Percentiles rank a stretch among this genome's conserved stretches.
These are phyloP conservation scores for Cyamopsis tetragonoloba DNA, from an alignment of 306 rosid species.

Conservation along the genomic window DNA sequence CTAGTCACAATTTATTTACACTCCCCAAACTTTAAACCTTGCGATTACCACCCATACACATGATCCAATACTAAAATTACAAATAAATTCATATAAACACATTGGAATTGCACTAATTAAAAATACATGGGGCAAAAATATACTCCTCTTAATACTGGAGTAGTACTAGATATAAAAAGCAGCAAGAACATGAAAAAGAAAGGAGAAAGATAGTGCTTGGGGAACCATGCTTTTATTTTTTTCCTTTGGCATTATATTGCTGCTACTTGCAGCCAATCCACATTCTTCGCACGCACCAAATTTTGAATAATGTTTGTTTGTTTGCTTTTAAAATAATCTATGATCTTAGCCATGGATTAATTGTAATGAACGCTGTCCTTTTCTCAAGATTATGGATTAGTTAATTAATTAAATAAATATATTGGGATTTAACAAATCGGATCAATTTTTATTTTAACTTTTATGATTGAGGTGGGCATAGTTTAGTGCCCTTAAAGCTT, in stretches of 20 bases:
- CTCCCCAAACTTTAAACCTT: neutral
- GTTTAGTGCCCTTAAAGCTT: constrained; percentile 38
- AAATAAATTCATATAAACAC: neutral
- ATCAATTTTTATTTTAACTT: constrained; percentile 18
- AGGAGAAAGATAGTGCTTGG: constrained; percentile 31
- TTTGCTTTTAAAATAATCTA: constrained; percentile 14
- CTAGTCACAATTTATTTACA: constrained; percentile 4
- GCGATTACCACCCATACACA: neutral
- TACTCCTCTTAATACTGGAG: too few species aligned
- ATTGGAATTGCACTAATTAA: neutral
- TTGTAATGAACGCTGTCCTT: constrained; percentile 30
- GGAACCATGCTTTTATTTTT: constrained; percentile 34
- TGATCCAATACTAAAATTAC: constrained; percentile 23
- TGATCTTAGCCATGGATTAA: constrained; percentile 9
- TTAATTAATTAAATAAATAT: constrained; percentile 12
- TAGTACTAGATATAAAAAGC: constrained; percentile 21
- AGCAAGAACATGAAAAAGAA: neutral
- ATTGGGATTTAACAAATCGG: constrained; percentile 11
- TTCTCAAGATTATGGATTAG: constrained; percentile 23
- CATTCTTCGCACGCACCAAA: constrained; percentile 24
- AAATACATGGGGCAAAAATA: neutral
- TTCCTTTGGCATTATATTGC: constrained; percentile 24
- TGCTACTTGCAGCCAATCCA: constrained; percentile 39
- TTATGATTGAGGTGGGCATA: constrained; percentile 29
- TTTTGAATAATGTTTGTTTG: constrained; percentile 23